Conservation (phyloP, 441 rosid species). For the Corymbia citriodora region DNA sequence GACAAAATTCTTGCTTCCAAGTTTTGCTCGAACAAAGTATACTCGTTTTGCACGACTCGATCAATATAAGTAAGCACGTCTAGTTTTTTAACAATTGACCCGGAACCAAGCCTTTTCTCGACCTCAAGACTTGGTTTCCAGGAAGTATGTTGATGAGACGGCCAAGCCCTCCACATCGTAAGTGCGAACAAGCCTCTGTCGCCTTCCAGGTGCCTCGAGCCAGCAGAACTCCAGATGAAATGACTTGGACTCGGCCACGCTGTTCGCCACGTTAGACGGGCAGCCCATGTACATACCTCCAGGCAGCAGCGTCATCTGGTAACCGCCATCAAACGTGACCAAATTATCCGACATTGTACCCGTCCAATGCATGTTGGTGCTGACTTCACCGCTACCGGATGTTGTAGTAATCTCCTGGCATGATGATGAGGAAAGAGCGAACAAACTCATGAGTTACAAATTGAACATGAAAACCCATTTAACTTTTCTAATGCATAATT, state of each 20-base stretch:
- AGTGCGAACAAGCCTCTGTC: slow-evolving; percentile 85
- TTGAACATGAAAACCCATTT: background rate
- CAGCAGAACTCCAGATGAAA: slow-evolving; percentile 91
- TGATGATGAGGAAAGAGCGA: background rate
- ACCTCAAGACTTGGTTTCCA: slow-evolving; percentile 47
- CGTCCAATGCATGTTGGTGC: slow-evolving; percentile 57
- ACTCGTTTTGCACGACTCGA: background rate
- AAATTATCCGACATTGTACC: slow-evolving; percentile 49
- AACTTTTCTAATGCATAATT: background rate
- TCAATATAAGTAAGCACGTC: background rate
- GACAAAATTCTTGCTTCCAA: background rate
- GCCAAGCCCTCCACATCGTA: slow-evolving; percentile 79
- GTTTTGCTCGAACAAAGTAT: background rate
- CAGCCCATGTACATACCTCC: slow-evolving; percentile 95
- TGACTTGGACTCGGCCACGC: slow-evolving; percentile 58
- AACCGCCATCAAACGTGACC: slow-evolving; percentile 65
- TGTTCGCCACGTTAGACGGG: slow-evolving; percentile 58
- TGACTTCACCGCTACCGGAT: slow-evolving; percentile 21
- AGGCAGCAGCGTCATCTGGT: slow-evolving; percentile 60
- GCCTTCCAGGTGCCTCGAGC: slow-evolving; percentile 60
- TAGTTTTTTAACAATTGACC: background rate
- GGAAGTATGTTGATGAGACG: slow-evolving; percentile 78
- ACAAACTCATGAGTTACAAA: background rate
- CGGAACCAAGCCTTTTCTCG: background rate
- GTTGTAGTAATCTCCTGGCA: slow-evolving; percentile 52